These are phyloP conservation scores for Mercurialis annua DNA, from an alignment of 345 rosid genomes.

Conservation along the genomic window DNA sequence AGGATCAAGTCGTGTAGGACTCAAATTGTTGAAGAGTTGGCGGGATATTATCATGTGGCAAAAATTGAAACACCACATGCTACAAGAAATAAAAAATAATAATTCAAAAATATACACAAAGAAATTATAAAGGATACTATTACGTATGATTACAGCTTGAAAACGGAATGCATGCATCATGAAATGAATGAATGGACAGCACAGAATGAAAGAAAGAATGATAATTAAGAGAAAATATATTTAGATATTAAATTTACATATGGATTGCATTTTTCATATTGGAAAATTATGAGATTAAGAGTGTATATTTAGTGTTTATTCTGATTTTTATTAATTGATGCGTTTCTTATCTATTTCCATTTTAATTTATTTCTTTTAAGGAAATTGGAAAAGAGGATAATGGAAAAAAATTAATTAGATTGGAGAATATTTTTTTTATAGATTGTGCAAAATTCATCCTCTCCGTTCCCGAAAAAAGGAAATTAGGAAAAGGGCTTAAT, in stretches of 20 bases:
- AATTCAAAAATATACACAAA: neutral
- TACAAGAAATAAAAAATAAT: too few relatives aligned
- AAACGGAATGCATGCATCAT: slow-evolving; percentile 15
- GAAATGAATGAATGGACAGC: slow-evolving; percentile 17
- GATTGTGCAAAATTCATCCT: too few relatives aligned
- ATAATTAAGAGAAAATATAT: neutral
- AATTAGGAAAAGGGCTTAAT: too few relatives aligned
- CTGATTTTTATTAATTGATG: neutral
- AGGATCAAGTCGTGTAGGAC: slow-evolving; percentile 36
- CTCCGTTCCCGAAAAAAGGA: too few relatives aligned
- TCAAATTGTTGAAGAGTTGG: slow-evolving; percentile 14
- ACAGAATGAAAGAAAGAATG: slow-evolving; percentile 2
- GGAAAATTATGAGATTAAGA: neutral
- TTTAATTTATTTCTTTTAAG: neutral
- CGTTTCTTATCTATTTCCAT: neutral
- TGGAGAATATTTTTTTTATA: too few relatives aligned
- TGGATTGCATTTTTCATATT: neutral
- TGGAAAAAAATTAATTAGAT: too few relatives aligned
- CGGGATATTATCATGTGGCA: slow-evolving; percentile 22
- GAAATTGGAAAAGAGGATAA: too few relatives aligned
- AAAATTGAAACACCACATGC: slow-evolving; percentile 25
- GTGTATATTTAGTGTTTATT: neutral
- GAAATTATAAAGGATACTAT: neutral
- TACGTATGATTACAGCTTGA: slow-evolving; percentile 4
- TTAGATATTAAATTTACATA: too few relatives aligned